A percentile compares a stretch with the other conserved stretches of the same genome.
Conservation (phyloP, 2,329 filamentous ascomycete genomes). For the Sporothrix brunneoviolacea region DNA sequence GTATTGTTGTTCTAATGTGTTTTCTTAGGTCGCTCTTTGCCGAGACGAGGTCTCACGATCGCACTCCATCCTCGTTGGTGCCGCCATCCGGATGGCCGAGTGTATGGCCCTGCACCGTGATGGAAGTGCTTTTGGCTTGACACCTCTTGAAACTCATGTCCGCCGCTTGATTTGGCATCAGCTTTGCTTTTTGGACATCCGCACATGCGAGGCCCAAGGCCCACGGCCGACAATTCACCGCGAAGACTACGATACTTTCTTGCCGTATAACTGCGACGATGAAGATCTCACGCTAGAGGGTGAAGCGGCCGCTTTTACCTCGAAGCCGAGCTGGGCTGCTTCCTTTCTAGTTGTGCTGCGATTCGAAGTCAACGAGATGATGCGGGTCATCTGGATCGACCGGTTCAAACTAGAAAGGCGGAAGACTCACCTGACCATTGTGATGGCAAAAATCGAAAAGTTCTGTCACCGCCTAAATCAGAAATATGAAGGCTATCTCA, state of each 20-base stretch:
- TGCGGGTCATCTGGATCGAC: constrained; percentile 63
- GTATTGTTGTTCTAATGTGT: constrained; percentile 21
- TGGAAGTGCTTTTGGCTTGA: constrained; percentile 58
- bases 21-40: constrained; percentile 44
- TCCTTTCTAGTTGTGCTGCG: constrained; percentile 62
- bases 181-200: constrained; percentile 67
- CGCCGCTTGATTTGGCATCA: constrained; percentile 71
- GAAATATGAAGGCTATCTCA: constrained; percentile 58
- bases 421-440: constrained; percentile 54
- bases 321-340: constrained; percentile 53
- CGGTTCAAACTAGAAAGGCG: constrained; percentile 56
- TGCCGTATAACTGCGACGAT: constrained; percentile 67
- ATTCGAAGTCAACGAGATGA: constrained; percentile 68
- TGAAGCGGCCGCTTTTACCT: constrained; percentile 33
- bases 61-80: constrained; percentile 65
- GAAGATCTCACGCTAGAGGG: constrained; percentile 45
- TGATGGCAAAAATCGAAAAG: constrained; percentile 61
- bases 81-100: constrained; percentile 66
- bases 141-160: constrained; percentile 62
- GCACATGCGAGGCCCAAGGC: constrained; percentile 68
- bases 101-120: constrained; percentile 73
- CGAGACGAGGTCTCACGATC: constrained; percentile 64
- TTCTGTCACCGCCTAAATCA: constrained; percentile 59
- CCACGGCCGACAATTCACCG: constrained; percentile 64
- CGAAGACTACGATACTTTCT: constrained; percentile 67